These are phyloP conservation scores for Cordia subcordata DNA, from an alignment of 257 asterid species.

Conservation along the genomic window DNA sequence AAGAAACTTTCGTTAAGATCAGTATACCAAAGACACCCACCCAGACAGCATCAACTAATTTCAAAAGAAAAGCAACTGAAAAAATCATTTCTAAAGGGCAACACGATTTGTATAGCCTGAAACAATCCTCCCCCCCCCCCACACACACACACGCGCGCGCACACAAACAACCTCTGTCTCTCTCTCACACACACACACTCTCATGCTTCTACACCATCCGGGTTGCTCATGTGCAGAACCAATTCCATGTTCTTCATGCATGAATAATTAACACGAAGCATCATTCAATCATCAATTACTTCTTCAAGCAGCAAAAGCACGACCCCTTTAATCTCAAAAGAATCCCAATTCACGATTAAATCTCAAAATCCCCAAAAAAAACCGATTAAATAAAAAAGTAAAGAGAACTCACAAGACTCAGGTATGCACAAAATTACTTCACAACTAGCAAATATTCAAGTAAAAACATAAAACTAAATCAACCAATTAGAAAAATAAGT, in stretches of 20 bases:
- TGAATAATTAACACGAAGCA: slow-evolving; percentile 12
- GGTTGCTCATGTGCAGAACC: background rate
- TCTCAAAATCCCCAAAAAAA: background rate
- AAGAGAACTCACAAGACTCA: no score
- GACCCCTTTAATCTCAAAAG: background rate
- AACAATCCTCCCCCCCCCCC: background rate
- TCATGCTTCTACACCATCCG: background rate
- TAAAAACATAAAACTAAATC: background rate
- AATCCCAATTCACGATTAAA: no score
- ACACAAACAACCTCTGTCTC: background rate
- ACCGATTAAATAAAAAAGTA: no score
- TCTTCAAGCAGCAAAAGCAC: background rate
- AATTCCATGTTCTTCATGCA: slow-evolving; percentile 20
- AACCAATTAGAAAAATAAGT: background rate
- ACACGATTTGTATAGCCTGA: no score
- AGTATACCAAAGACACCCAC: no score
- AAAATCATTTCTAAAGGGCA: no score
- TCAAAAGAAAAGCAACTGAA: no score
- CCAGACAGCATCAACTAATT: no score
- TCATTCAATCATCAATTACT: slow-evolving; percentile 6
- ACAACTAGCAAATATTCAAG: background rate
- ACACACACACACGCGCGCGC: background rate
- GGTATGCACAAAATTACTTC: no score
- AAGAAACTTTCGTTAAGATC: no score
- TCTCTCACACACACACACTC: background rate